Conservation (phyloP, 495 filamentous ascomycete species). For the Daldinia grandis region DNA sequence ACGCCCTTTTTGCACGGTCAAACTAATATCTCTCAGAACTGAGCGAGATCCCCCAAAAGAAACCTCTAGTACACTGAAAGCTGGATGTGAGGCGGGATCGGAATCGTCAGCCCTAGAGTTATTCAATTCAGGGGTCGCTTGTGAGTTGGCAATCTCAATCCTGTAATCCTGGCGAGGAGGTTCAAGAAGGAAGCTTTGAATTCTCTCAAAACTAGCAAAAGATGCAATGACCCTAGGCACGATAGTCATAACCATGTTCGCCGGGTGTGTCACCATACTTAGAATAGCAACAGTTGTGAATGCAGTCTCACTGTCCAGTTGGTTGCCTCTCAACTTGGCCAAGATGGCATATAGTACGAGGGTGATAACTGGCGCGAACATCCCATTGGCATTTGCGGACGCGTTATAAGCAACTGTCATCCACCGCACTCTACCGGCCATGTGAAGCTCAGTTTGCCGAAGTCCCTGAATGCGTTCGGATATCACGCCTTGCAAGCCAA, state of each 20-base stretch:
- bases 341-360: conserved; percentile 50
- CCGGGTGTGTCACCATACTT: conserved; percentile 49
- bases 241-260: conserved; percentile 56
- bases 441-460: conserved; percentile 64
- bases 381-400: conserved; percentile 50
- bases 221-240: conserved; percentile 47
- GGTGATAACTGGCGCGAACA: conserved; percentile 54
- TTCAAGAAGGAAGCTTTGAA: conserved; percentile 45
- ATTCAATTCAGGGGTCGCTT: neutral
- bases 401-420: conserved; percentile 55
- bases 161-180: conserved; percentile 18
- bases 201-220: conserved; percentile 48
- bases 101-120: neutral
- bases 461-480: conserved; percentile 57
- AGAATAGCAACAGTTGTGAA: conserved; percentile 52
- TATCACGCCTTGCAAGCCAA: conserved; percentile 60
- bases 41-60: conserved; percentile 17
- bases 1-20: conserved; percentile 27
- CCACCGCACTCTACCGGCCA: conserved; percentile 63
- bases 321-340: conserved; percentile 23
- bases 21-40: conserved; percentile 29
- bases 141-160: neutral
- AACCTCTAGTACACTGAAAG: conserved; percentile 8
- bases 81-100: neutral
- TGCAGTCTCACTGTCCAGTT: conserved; percentile 47